These are phyloP conservation scores for Porcisia hertigi DNA, from an alignment of 208 protist species.

Conservation along the genomic window DNA sequence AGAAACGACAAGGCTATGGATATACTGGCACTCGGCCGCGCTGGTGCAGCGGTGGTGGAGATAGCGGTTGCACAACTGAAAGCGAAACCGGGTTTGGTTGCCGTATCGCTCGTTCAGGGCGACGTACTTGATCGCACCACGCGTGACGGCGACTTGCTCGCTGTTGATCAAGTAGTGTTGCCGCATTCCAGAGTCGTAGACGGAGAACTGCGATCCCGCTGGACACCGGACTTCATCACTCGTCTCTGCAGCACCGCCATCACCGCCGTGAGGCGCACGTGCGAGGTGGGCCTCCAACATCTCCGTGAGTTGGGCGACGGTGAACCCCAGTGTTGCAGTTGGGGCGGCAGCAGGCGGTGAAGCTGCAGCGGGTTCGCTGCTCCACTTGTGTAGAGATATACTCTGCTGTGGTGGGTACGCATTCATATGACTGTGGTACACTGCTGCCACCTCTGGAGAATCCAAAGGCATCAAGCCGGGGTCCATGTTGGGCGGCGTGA, in stretches of 20 bases:
- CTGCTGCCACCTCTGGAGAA: neutral
- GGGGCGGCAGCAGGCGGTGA: neutral
- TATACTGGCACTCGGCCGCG: conserved; percentile 55
- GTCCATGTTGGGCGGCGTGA: neutral
- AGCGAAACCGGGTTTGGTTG: conserved; percentile 59
- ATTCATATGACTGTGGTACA: neutral
- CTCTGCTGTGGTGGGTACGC: neutral
- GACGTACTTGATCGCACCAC: conserved; percentile 61
- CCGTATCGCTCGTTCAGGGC: conserved; percentile 47
- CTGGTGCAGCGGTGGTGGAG: conserved; percentile 40
- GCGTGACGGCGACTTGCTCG: conserved; percentile 58
- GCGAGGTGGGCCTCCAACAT: conserved; percentile 16
- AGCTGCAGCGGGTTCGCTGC: neutral
- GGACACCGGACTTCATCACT: conserved; percentile 29
- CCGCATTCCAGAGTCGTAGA: conserved; percentile 57
- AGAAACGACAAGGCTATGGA: conserved; percentile 48
- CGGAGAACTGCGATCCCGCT: conserved; percentile 40
- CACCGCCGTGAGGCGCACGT: neutral
- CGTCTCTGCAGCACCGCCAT: neutral
- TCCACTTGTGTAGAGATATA: neutral
- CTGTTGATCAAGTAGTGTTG: conserved; percentile 62
- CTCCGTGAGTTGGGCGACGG: conserved; percentile 25
- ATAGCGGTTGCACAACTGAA: conserved; percentile 70
- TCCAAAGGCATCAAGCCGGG: neutral
- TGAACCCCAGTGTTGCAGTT: conserved; percentile 20